Evolutionary conservation across 805 yeast species (phyloP).

Genomic region (Wickerhamiella azyma): DNA sequence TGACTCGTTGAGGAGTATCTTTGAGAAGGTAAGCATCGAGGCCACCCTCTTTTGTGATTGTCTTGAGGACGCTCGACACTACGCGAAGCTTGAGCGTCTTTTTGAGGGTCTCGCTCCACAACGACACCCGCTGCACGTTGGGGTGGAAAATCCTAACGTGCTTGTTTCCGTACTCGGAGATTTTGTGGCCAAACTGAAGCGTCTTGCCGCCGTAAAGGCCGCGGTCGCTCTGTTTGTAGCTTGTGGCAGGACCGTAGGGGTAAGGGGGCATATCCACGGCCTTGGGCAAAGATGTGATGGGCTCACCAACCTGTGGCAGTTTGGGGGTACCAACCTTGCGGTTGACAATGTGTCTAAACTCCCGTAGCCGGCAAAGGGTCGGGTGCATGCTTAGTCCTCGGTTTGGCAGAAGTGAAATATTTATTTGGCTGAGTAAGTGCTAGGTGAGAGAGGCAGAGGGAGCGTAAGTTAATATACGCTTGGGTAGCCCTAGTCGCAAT

Average conservation of each 20-base stretch:
- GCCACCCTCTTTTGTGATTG: conserved; percentile 90
- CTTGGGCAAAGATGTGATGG: conserved; percentile 20
- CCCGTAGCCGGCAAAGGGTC: conserved; percentile 10
- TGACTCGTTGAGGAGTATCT: conserved; percentile 77
- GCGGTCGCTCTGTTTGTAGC: conserved; percentile 70
- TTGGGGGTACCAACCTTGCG: conserved; percentile 19
- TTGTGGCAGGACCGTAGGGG: conserved; percentile 63
- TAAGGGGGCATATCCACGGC: conserved; percentile 43
- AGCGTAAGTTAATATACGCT: neutral
- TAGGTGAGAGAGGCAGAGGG: neutral
- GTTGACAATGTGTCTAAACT: conserved; percentile 20
- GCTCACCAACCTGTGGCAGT: conserved; percentile 39
- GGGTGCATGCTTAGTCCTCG: neutral
- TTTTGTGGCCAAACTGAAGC: conserved; percentile 58
- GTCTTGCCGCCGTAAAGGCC: conserved; percentile 88
- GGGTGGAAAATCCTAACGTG: conserved; percentile 67
- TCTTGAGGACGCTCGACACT: conserved; percentile 68
- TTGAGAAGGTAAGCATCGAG: conserved; percentile 77
- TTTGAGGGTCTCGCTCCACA: conserved; percentile 75
- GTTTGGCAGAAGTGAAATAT: no score
- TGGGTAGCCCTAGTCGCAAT: no score
- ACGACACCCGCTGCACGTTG: conserved; percentile 56
- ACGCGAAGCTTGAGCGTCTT: conserved; percentile 44
- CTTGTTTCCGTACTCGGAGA: conserved; percentile 66
- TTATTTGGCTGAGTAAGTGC: no score